Conservation (phyloP, 1,139 yeast genomes). For the Candida tetrigidarum region DNA sequence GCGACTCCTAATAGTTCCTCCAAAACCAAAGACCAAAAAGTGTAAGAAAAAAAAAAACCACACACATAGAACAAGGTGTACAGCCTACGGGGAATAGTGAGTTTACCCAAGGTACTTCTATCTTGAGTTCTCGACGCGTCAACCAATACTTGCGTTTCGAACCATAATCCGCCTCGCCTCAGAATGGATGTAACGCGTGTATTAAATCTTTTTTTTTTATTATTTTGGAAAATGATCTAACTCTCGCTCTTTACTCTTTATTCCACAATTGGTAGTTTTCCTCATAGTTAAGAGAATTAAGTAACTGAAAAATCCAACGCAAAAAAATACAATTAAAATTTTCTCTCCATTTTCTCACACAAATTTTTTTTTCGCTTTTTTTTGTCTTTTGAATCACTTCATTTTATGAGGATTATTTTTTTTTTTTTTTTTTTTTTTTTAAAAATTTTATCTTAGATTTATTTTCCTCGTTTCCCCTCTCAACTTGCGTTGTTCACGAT, state of each 20-base stretch:
- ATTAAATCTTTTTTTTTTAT: too few species aligned
- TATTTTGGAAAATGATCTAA: not conserved
- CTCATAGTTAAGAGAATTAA: not conserved
- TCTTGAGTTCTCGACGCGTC: too few species aligned
- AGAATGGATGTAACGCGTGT: conserved; percentile 1
- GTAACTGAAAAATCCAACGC: too few species aligned
- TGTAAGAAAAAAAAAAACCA: too few species aligned
- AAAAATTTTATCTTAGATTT: not conserved
- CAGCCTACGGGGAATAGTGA: too few species aligned
- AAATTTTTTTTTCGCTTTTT: not conserved
- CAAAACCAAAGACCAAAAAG: too few species aligned
- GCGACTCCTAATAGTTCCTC: not conserved
- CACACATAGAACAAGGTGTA: too few species aligned
- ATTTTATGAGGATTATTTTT: conserved; percentile 3
- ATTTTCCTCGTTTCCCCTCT: not conserved
- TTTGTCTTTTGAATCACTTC: conserved; percentile 4
- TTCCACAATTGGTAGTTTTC: not conserved
- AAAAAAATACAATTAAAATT: too few species aligned
- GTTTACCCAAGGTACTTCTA: too few species aligned
- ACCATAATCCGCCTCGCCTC: too few species aligned
- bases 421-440: not conserved
- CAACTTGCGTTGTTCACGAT: not conserved
- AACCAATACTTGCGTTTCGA: too few species aligned
- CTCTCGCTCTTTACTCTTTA: not conserved
- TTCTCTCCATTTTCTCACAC: not conserved